phyloP scores from a whole-genome alignment of 768 basidiomycete species.

The Rhizopogon vinicolor region DNA sequence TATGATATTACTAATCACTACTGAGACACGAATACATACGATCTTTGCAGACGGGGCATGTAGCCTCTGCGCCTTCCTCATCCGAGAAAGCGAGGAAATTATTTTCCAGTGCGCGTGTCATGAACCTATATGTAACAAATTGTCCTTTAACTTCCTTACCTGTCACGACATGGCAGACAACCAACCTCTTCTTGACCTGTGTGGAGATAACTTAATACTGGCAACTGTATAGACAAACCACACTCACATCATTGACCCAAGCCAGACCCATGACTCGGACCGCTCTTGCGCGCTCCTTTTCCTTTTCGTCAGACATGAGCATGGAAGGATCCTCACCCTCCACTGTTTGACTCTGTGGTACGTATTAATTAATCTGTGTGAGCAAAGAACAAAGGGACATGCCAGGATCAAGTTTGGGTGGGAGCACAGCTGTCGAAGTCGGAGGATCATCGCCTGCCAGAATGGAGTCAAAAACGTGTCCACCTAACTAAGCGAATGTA shows the following conservation, averaged over 20 bases:
- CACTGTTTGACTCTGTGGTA: slow-evolving; percentile 34
- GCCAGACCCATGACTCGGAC: slow-evolving; percentile 39
- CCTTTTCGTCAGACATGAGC: slow-evolving; percentile 41
- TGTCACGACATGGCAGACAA: background rate
- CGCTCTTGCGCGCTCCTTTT: slow-evolving; percentile 57
- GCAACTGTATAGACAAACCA: background rate
- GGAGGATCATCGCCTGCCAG: slow-evolving; percentile 62
- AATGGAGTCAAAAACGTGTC: slow-evolving; percentile 30
- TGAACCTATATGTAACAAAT: slow-evolving; percentile 29
- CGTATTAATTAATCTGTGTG: background rate
- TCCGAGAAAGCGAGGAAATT: slow-evolving; percentile 44
- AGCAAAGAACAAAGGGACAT: slow-evolving; percentile 13
- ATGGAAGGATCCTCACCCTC: slow-evolving; percentile 48
- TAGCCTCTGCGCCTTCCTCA: slow-evolving; percentile 39
- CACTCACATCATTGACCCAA: slow-evolving; percentile 23
- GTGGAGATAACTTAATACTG: background rate
- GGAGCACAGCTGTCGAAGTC: slow-evolving; percentile 68
- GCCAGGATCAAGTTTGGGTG: slow-evolving; percentile 72
- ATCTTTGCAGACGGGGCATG: slow-evolving; percentile 68
- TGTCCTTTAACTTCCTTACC: background rate
- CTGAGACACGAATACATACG: slow-evolving; percentile 29
- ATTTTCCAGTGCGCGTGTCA: slow-evolving; percentile 41
- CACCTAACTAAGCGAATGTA: slow-evolving; percentile 12
- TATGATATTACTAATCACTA: background rate
- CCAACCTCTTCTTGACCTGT: slow-evolving; percentile 35